phyloP scores from a whole-genome alignment of 2,329 filamentous ascomycete species.

The Diplocarpon mali region DNA sequence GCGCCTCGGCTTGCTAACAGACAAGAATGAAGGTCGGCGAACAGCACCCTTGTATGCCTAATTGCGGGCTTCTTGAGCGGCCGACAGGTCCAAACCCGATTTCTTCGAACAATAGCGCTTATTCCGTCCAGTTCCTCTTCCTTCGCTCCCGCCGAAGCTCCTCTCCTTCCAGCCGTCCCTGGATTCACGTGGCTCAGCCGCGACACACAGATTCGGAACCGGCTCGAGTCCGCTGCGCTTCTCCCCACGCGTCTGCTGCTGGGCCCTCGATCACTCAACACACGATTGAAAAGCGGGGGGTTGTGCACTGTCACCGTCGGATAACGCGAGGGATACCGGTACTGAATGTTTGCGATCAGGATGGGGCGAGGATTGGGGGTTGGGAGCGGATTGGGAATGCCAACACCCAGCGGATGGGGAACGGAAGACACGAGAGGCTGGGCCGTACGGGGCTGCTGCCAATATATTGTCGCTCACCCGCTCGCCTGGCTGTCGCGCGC shows the following conservation, averaged over 20 bases:
- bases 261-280: background rate
- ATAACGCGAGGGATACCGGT: too few species aligned
- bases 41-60: background rate
- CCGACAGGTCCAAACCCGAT: background rate
- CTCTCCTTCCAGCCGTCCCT: background rate
- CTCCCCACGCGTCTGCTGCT: background rate
- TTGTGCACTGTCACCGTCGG: too few species aligned
- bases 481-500: background rate
- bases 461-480: constrained; percentile 26
- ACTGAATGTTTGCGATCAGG: background rate
- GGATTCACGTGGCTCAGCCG: constrained; percentile 22
- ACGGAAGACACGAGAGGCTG: constrained; percentile 21
- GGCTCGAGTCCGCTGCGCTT: constrained; percentile 7
- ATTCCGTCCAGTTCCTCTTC: background rate
- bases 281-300: too few species aligned
- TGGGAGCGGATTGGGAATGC: constrained; percentile 7
- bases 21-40: constrained; percentile 6
- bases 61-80: background rate
- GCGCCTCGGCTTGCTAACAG: constrained; percentile 8
- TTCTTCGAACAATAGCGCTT: background rate
- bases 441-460: constrained; percentile 22
- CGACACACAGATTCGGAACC: constrained; percentile 15
- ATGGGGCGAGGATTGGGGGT: background rate
- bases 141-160: background rate
- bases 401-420: constrained; percentile 23